Evolutionary conservation across 75 land plant genomes (phyloP).

Genomic region (Selaginella tamariscina): DNA sequence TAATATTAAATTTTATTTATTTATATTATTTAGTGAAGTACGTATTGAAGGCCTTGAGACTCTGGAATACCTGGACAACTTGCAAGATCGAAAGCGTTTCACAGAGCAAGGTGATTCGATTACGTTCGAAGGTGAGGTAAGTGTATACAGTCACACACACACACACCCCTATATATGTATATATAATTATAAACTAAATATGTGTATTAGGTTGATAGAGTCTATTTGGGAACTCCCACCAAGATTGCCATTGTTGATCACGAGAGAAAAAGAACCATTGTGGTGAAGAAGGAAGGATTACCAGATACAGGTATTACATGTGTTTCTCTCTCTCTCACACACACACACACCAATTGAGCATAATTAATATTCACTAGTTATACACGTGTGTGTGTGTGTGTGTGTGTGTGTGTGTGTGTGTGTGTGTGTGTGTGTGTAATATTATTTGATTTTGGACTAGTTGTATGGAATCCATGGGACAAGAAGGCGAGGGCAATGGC

Average conservation of each 20-base stretch:
- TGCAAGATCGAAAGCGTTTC: conserved; percentile 18
- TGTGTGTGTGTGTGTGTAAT: not conserved
- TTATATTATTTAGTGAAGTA: conserved; percentile 28
- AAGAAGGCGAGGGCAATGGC: conserved; percentile 71
- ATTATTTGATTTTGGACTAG: conserved; percentile 1
- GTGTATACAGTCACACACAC: conserved; percentile 8
- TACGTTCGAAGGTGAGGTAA: conserved; percentile 28
- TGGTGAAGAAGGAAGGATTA: not conserved
- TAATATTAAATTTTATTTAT: no score
- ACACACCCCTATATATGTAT: not conserved
- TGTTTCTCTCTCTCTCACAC: not conserved
- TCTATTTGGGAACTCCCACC: conserved; percentile 9
- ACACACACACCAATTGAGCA: not conserved
- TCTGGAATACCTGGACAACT: conserved; percentile 21
- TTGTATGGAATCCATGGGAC: conserved; percentile 97
- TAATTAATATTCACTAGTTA: conserved; percentile 7
- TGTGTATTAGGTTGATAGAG: conserved; percentile 9
- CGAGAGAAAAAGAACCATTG: conserved; percentile 1
- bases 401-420: not conserved
- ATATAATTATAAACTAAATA: not conserved
- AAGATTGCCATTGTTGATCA: not conserved
- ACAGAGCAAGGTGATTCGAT: conserved; percentile 30
- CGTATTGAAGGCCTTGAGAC: conserved; percentile 33
- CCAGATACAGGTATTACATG: not conserved
- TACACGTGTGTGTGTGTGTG: not conserved